Evolutionary conservation across 2,329 filamentous ascomycete species (phyloP).

Genomic region (Cordyceps militaris): DNA sequence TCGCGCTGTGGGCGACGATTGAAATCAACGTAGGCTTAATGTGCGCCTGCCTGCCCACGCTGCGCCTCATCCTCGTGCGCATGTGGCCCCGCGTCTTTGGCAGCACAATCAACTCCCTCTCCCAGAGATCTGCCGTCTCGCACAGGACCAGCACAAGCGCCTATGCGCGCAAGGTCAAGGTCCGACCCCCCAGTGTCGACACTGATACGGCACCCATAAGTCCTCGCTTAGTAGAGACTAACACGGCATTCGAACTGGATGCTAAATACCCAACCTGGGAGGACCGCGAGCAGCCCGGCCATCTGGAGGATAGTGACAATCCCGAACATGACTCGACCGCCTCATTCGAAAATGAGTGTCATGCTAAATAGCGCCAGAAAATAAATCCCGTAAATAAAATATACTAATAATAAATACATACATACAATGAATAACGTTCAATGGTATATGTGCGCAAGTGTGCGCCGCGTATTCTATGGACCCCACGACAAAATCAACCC

Average conservation of each 20-base stretch:
- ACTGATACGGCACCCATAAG: not conserved
- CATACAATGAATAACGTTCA: not conserved
- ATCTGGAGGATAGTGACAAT: not conserved
- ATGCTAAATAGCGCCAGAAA: not conserved
- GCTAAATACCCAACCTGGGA: slow-evolving; percentile 10
- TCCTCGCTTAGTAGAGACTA: not conserved
- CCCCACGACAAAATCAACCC: not conserved
- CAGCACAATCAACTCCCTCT: not conserved
- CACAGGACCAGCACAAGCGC: not conserved
- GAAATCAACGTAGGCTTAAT: slow-evolving; percentile 21
- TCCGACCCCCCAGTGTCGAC: not conserved
- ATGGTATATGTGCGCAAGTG: not conserved
- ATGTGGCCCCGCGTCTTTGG: slow-evolving; percentile 12
- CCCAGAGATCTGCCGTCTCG: not conserved
- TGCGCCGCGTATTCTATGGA: not conserved
- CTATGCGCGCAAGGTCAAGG: not conserved
- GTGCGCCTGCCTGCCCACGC: slow-evolving; percentile 20
- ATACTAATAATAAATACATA: not conserved
- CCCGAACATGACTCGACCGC: not conserved
- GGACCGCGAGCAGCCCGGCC: not conserved
- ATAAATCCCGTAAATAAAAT: not conserved
- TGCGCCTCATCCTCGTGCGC: slow-evolving; percentile 19
- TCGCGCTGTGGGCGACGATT: slow-evolving; percentile 19
- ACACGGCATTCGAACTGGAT: slow-evolving; percentile 6
- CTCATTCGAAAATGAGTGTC: not conserved